These are phyloP conservation scores for Ottelia alismoides DNA, from an alignment of 106 monocot species.

Conservation along the genomic window DNA sequence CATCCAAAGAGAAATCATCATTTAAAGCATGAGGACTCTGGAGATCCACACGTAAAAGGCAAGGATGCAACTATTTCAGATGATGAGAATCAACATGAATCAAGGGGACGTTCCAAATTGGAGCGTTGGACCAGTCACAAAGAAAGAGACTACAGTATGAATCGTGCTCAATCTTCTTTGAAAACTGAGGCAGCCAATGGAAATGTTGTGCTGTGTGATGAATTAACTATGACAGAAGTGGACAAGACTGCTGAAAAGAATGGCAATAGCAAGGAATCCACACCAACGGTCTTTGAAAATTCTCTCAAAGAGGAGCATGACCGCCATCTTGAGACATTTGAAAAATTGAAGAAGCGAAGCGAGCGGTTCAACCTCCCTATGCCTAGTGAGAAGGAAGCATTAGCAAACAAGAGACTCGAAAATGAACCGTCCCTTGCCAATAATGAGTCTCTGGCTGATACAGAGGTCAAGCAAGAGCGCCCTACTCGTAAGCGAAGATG, in stretches of 20 bases:
- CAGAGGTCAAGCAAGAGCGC: slow-evolving; percentile 66
- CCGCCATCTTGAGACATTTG: slow-evolving; percentile 78
- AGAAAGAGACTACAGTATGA: slow-evolving; percentile 55
- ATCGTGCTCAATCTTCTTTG: slow-evolving; percentile 9
- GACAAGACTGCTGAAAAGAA: slow-evolving; percentile 20
- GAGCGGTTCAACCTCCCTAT: slow-evolving; percentile 90
- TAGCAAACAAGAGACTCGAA: slow-evolving; percentile 40
- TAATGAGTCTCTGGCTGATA: slow-evolving; percentile 24
- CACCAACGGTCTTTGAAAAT: no score
- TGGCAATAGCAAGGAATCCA: no score
- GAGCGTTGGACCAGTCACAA: slow-evolving; percentile 93
- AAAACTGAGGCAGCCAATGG: slow-evolving; percentile 18
- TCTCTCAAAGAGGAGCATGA: slow-evolving; percentile 24
- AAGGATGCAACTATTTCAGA: slow-evolving; percentile 39
- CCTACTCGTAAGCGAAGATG: slow-evolving; percentile 86
- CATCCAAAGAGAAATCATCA: no score
- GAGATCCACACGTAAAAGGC: no score
- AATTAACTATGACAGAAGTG: slow-evolving; percentile 17
- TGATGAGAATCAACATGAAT: slow-evolving; percentile 37
- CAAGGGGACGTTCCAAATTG: slow-evolving; percentile 74
- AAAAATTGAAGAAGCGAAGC: slow-evolving; percentile 77
- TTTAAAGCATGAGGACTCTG: no score
- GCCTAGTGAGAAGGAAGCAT: slow-evolving; percentile 52
- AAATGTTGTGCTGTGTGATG: slow-evolving; percentile 6
- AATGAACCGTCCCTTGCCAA: slow-evolving; percentile 19